A percentile compares a stretch with the other conserved stretches of the same genome.
phyloP scores from a whole-genome alignment of 2,329 filamentous ascomycete genomes.

The Pseudocercospora vitis region DNA sequence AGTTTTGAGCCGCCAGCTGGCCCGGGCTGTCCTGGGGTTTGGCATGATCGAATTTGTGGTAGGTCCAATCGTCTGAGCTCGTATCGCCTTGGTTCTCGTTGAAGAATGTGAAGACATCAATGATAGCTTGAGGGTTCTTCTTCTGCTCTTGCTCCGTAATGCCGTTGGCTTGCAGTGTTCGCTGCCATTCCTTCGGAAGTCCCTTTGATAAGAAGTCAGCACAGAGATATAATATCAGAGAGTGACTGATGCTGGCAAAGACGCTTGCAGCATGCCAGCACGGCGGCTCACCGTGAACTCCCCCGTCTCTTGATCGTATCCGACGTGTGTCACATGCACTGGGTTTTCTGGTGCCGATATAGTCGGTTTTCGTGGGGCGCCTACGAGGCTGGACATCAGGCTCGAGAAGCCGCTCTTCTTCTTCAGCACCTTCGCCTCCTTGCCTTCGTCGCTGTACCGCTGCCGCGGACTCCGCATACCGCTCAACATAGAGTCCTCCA shows the following conservation, averaged over 20 bases:
- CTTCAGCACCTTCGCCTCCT: constrained; percentile 61
- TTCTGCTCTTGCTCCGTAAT: constrained; percentile 95
- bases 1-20: constrained; percentile 33
- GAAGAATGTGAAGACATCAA: constrained; percentile 95
- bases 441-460: constrained; percentile 76
- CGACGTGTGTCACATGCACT: constrained; percentile 95
- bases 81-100: constrained; percentile 83
- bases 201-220: constrained; percentile 52
- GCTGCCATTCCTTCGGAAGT: constrained; percentile 96
- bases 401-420: constrained; percentile 89
- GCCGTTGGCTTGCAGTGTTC: constrained; percentile 89
- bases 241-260: not conserved
- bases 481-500: constrained; percentile 50
- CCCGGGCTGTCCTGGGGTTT: constrained; percentile 55
- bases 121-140: constrained; percentile 91
- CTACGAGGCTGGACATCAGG: constrained; percentile 80
- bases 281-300: constrained; percentile 79
- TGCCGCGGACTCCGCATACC: constrained; percentile 60
- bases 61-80: constrained; percentile 78
- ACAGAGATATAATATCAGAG: not conserved
- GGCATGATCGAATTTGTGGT: constrained; percentile 94
- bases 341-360: constrained; percentile 98
- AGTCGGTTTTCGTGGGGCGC: constrained; percentile 83
- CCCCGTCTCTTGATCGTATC: constrained; percentile 92
- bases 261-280: constrained; percentile 9